Percentiles rank a stretch among this genome's conserved stretches.
These are phyloP conservation scores for Suhomyces kunorum DNA, from an alignment of 1,139 yeast species.

Conservation along the genomic window DNA sequence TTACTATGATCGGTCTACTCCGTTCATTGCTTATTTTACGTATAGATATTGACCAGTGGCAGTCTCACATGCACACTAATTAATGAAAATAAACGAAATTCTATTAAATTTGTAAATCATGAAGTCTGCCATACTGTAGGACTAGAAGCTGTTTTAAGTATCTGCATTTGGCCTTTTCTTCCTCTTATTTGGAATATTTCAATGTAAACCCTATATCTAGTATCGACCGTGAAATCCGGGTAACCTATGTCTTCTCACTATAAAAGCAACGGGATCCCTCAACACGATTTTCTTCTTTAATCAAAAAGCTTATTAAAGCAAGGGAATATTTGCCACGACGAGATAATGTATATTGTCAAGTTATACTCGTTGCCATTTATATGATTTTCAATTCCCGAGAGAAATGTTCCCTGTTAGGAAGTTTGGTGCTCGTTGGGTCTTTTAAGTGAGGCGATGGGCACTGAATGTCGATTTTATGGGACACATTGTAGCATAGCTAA, in stretches of 20 bases:
- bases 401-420: slow-evolving; percentile 57
- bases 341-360: slow-evolving; percentile 61
- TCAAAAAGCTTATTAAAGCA: slow-evolving; percentile 54
- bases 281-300: slow-evolving; percentile 37
- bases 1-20: slow-evolving; percentile 83
- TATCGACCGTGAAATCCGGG: slow-evolving; percentile 8
- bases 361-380: slow-evolving; percentile 67
- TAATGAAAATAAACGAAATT: neutral
- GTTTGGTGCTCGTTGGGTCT: slow-evolving; percentile 55
- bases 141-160: too few species aligned
- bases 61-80: slow-evolving; percentile 1
- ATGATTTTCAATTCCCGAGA: slow-evolving; percentile 50
- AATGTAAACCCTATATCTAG: neutral
- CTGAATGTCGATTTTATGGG: slow-evolving; percentile 66
- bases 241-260: slow-evolving; percentile 8
- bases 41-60: slow-evolving; percentile 57
- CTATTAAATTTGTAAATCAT: neutral
- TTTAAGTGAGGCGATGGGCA: slow-evolving; percentile 53
- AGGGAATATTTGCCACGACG: slow-evolving; percentile 76
- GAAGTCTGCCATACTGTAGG: neutral
- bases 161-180: too few species aligned
- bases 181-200: neutral
- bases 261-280: slow-evolving; percentile 11
- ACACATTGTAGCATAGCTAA: slow-evolving; percentile 33
- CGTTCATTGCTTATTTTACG: slow-evolving; percentile 74